Percentiles rank a stretch among this genome's conserved stretches.
phyloP scores from a whole-genome alignment of 2,329 filamentous ascomycete genomes.

The Plenodomus lindquistii region DNA sequence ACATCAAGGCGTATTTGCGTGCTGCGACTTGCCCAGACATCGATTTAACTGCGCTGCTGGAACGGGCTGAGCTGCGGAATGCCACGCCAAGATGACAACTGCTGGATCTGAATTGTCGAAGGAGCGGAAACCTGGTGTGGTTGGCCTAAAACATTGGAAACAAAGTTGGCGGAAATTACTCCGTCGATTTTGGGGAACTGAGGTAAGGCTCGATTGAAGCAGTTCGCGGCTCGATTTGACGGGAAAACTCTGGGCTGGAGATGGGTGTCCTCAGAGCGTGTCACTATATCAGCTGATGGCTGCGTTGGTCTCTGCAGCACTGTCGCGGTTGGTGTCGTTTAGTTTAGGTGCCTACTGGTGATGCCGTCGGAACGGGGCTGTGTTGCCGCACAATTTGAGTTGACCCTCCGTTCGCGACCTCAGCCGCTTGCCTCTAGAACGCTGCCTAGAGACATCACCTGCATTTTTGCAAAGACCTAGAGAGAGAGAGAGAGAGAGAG shows the following conservation, averaged over 20 bases:
- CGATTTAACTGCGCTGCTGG: not conserved
- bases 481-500: too few relatives aligned
- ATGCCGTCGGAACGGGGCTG: too few relatives aligned
- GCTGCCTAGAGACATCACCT: too few relatives aligned
- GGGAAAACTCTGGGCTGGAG: not conserved
- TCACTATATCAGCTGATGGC: too few relatives aligned
- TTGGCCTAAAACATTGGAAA: not conserved
- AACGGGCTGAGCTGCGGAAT: not conserved
- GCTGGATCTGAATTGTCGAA: not conserved
- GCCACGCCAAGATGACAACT: not conserved
- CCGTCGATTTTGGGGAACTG: not conserved
- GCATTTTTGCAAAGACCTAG: too few relatives aligned
- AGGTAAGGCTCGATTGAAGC: not conserved
- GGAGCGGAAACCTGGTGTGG: not conserved
- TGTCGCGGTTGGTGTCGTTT: too few relatives aligned
- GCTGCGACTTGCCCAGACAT: constrained; percentile 3
- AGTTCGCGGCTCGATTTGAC: not conserved
- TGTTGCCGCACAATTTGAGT: too few relatives aligned
- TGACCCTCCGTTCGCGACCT: too few relatives aligned
- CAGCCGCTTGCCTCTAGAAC: too few relatives aligned
- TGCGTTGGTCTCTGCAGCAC: too few relatives aligned
- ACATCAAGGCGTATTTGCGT: constrained; percentile 1
- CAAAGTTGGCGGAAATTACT: not conserved
- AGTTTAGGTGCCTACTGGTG: too few relatives aligned
- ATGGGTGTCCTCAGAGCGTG: too few relatives aligned